phyloP scores from a whole-genome alignment of 371 early-diverging fungal genomes.

The Rhizopus sp. region DNA sequence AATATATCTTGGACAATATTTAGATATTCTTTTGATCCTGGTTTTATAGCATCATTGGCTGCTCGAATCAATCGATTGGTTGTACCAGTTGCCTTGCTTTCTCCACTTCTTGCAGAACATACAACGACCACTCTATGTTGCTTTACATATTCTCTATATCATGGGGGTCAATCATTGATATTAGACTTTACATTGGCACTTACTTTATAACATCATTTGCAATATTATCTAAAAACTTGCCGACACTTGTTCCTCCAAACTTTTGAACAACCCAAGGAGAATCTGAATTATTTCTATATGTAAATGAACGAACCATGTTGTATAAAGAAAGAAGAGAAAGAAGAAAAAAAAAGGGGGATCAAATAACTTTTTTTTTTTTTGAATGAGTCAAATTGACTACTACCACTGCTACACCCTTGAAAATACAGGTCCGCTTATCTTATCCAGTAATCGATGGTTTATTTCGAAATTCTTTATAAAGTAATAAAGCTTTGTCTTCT shows the following conservation, averaged over 20 bases:
- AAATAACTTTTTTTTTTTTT: background rate
- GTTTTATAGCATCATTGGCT: conserved; percentile 67
- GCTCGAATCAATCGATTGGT: conserved; percentile 76
- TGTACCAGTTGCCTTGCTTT: conserved; percentile 77
- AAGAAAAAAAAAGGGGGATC: conserved; percentile 13
- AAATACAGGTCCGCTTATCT: conserved; percentile 6
- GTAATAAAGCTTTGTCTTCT: conserved; percentile 53
- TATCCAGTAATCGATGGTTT: conserved; percentile 2
- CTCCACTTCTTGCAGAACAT: conserved; percentile 82
- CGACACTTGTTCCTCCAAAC: conserved; percentile 89
- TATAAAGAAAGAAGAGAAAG: conserved; percentile 11
- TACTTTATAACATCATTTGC: conserved; percentile 63
- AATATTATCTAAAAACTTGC: conserved; percentile 73
- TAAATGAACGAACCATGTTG: conserved; percentile 18
- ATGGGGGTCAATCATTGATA: background rate
- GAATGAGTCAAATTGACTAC: background rate
- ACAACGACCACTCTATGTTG: conserved; percentile 76
- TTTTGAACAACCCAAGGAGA: conserved; percentile 79
- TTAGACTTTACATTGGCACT: conserved; percentile 2
- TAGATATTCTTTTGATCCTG: conserved; percentile 62
- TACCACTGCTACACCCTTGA: background rate
- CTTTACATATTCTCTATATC: conserved; percentile 52
- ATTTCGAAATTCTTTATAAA: conserved; percentile 46
- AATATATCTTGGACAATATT: conserved; percentile 81
- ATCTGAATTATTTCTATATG: conserved; percentile 28